phyloP scores from a whole-genome alignment of 208 protist genomes.

The Endotrypanum monterogeii region DNA sequence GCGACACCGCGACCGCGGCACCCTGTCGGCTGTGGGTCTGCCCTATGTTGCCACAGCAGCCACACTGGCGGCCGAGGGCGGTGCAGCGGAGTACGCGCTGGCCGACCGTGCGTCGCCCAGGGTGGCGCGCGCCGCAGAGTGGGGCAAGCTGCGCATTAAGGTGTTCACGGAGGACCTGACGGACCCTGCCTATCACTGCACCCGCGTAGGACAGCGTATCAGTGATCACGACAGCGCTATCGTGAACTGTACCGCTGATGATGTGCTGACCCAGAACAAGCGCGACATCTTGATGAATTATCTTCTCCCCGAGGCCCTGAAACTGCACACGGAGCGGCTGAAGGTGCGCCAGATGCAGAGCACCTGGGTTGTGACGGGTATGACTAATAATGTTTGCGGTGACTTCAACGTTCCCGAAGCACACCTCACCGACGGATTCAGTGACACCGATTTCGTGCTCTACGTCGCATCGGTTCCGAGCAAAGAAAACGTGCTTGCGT shows the following conservation, averaged over 20 bases:
- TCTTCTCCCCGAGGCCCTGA: constrained; percentile 42
- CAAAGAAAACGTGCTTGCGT: constrained; percentile 25
- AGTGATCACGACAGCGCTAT: constrained; percentile 24
- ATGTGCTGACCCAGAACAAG: constrained; percentile 46
- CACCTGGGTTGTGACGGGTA: constrained; percentile 20
- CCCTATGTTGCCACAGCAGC: neutral
- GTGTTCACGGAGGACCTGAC: constrained; percentile 37
- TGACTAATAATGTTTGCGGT: neutral
- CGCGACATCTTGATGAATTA: constrained; percentile 20
- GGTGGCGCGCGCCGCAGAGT: constrained; percentile 2
- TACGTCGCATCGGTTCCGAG: constrained; percentile 57
- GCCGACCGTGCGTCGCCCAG: neutral
- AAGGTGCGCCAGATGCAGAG: constrained; percentile 28
- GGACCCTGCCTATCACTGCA: constrained; percentile 43
- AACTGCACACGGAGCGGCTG: constrained; percentile 54
- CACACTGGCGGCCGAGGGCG: too few species aligned
- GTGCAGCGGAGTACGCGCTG: neutral
- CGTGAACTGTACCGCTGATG: constrained; percentile 18
- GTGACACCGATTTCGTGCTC: constrained; percentile 57
- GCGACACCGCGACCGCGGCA: neutral
- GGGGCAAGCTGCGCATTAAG: constrained; percentile 41
- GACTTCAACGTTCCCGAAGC: constrained; percentile 7
- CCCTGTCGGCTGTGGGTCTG: constrained; percentile 6
- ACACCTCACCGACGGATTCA: constrained; percentile 46
- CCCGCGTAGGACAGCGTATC: constrained; percentile 7